A percentile compares a stretch with the other conserved stretches of the same genome.
Conservation (phyloP, 2,329 filamentous ascomycete genomes). For the Tolypocladium sp. region DNA sequence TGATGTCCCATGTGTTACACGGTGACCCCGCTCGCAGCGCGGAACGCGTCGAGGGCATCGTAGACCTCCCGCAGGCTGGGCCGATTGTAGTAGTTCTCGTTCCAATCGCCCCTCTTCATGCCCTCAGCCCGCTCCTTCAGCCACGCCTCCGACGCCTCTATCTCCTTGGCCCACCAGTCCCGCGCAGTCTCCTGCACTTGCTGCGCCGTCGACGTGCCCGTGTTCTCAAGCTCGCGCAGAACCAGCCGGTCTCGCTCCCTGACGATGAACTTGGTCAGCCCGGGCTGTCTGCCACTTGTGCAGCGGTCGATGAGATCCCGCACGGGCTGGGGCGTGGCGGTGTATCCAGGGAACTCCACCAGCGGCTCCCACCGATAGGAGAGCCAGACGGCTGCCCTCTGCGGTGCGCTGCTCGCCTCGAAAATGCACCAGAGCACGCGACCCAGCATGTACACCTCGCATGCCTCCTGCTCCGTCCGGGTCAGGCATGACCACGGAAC, state of each 20-base stretch:
- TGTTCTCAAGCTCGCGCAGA: conserved; percentile 23
- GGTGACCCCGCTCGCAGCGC: background rate
- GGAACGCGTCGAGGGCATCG: conserved; percentile 17
- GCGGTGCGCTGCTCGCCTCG: conserved; percentile 49
- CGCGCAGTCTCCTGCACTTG: conserved; percentile 27
- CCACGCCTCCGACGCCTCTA: conserved; percentile 38
- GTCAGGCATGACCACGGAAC: conserved; percentile 46
- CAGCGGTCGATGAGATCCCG: conserved; percentile 40
- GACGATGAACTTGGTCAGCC: conserved; percentile 34
- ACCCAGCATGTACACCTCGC: conserved; percentile 55
- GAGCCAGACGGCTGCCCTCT: conserved; percentile 47
- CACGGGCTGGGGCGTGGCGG: conserved; percentile 34
- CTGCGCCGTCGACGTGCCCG: conserved; percentile 22
- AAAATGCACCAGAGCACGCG: conserved; percentile 55
- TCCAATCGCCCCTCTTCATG: conserved; percentile 33
- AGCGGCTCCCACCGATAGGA: conserved; percentile 48
- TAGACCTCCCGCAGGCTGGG: conserved; percentile 36
- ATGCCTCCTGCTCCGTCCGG: conserved; percentile 41
- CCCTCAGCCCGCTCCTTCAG: conserved; percentile 29
- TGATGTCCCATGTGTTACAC: background rate
- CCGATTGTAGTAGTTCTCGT: conserved; percentile 39
- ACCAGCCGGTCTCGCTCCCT: conserved; percentile 37
- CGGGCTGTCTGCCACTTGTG: conserved; percentile 36
- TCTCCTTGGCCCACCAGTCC: conserved; percentile 39
- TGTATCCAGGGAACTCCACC: conserved; percentile 46